These are phyloP conservation scores for Phytopythium sindhum DNA, from an alignment of 352 stramenopile species.

Conservation along the genomic window DNA sequence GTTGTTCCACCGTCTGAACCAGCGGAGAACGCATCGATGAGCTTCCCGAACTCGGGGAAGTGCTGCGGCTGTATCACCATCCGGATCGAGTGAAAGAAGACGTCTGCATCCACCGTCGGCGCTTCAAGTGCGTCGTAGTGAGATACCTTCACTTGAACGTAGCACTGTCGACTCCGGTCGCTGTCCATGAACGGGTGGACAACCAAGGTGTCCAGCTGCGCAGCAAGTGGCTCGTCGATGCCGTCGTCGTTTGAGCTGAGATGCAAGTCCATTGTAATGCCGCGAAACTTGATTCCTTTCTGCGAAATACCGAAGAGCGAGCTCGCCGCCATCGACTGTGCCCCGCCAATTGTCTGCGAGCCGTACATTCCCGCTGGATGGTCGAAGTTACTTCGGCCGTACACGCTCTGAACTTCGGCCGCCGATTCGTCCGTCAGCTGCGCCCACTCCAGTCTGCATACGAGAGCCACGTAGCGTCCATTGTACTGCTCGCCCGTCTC, in stretches of 20 bases:
- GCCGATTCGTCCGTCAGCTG: constrained; percentile 85
- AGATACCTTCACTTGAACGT: constrained; percentile 80
- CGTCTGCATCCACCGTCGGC: constrained; percentile 67
- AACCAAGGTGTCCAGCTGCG: constrained; percentile 34
- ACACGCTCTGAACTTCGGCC: constrained; percentile 70
- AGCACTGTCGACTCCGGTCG: constrained; percentile 60
- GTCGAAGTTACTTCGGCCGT: constrained; percentile 41
- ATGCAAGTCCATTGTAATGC: constrained; percentile 78
- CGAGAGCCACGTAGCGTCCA: constrained; percentile 59
- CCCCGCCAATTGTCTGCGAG: constrained; percentile 32
- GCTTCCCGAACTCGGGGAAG: constrained; percentile 63
- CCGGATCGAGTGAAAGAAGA: constrained; percentile 82
- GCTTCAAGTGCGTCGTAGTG: constrained; percentile 75
- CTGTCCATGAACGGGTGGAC: constrained; percentile 69
- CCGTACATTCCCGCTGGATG: constrained; percentile 23
- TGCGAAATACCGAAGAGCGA: constrained; percentile 81
- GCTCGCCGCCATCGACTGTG: constrained; percentile 79
- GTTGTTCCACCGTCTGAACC: constrained; percentile 7
- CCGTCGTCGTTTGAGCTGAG: constrained; percentile 53
- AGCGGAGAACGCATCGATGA: constrained; percentile 63
- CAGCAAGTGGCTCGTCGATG: constrained; percentile 24
- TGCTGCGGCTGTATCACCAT: constrained; percentile 80
- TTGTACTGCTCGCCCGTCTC: constrained; percentile 64
- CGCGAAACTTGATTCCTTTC: constrained; percentile 82
- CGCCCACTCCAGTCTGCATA: constrained; percentile 75